phyloP scores from a whole-genome alignment of 2,329 filamentous ascomycete genomes.

The Beauveria brongniartii region DNA sequence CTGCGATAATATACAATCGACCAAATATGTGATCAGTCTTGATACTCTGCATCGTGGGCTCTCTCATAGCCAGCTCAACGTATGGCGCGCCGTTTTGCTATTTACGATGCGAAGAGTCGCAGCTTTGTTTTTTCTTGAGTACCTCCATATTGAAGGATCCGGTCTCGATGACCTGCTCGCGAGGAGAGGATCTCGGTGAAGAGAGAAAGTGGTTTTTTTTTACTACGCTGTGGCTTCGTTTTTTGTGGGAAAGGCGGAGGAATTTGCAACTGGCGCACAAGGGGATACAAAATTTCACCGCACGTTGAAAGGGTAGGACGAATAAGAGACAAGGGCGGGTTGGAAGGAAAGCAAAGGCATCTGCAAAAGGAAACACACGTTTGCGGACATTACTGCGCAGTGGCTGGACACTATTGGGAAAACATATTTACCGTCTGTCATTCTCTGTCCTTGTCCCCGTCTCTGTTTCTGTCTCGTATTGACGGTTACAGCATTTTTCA shows the following conservation, averaged over 20 bases:
- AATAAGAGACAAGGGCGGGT: neutral
- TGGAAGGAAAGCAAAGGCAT: neutral
- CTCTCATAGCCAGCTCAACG: neutral
- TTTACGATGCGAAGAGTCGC: neutral
- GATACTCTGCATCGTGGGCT: neutral
- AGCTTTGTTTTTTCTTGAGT: constrained; percentile 4
- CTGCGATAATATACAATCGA: constrained; percentile 2
- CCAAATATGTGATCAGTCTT: neutral
- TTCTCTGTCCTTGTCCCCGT: too few species aligned
- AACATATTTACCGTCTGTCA: too few species aligned
- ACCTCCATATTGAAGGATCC: neutral
- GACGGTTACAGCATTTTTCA: neutral
- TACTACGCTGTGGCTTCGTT: neutral
- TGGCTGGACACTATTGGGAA: too few species aligned
- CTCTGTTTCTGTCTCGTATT: neutral
- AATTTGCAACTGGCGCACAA: constrained; percentile 4
- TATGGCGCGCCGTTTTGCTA: neutral
- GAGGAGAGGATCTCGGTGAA: neutral
- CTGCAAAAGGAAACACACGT: neutral
- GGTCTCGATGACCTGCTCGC: neutral
- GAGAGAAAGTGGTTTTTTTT: neutral
- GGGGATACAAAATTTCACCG: neutral
- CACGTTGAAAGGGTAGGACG: neutral
- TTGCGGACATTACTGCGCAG: neutral
- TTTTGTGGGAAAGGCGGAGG: neutral